A percentile compares a stretch with the other conserved stretches of the same genome.
These are phyloP conservation scores for Eimeria maxima DNA, from an alignment of 169 alveolate genomes.

Conservation along the genomic window DNA sequence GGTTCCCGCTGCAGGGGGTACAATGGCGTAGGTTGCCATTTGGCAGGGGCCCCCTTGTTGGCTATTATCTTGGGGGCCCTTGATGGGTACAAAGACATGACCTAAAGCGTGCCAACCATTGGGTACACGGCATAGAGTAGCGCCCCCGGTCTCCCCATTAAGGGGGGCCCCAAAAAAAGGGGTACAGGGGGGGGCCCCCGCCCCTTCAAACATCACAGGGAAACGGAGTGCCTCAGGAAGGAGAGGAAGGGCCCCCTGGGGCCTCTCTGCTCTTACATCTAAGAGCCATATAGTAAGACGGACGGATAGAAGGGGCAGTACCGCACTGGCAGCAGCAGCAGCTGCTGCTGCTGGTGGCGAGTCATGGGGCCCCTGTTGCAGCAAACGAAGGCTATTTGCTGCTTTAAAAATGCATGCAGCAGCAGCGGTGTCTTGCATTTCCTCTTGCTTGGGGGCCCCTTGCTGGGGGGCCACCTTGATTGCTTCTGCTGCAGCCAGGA, in stretches of 20 bases:
- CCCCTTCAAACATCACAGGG: constrained; percentile 20
- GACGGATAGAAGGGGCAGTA: constrained; percentile 17
- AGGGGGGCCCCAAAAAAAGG: background rate
- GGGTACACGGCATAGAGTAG: background rate
- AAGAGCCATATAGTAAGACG: constrained; percentile 30
- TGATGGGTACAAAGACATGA: background rate
- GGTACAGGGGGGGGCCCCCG: background rate
- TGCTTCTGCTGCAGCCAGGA: constrained; percentile 18
- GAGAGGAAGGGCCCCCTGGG: constrained; percentile 45
- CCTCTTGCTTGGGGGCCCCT: background rate
- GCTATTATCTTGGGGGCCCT: background rate
- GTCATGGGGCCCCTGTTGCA: background rate
- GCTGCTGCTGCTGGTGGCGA: constrained; percentile 18
- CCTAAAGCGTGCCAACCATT: constrained; percentile 27
- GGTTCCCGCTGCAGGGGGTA: background rate
- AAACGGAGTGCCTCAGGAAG: background rate
- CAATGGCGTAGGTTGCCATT: background rate
- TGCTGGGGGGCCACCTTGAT: constrained; percentile 2
- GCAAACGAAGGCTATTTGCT: background rate
- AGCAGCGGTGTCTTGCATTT: background rate
- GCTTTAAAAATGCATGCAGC: background rate
- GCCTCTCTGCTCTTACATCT: constrained; percentile 27
- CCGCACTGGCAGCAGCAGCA: constrained; percentile 3
- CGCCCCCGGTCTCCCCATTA: background rate
- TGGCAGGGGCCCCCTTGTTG: constrained; percentile 21